A percentile compares a stretch with the other conserved stretches of the same genome.
These are phyloP conservation scores for Coemansia sp. DNA, from an alignment of 192 early-diverging fungal genomes.

Conservation along the genomic window DNA sequence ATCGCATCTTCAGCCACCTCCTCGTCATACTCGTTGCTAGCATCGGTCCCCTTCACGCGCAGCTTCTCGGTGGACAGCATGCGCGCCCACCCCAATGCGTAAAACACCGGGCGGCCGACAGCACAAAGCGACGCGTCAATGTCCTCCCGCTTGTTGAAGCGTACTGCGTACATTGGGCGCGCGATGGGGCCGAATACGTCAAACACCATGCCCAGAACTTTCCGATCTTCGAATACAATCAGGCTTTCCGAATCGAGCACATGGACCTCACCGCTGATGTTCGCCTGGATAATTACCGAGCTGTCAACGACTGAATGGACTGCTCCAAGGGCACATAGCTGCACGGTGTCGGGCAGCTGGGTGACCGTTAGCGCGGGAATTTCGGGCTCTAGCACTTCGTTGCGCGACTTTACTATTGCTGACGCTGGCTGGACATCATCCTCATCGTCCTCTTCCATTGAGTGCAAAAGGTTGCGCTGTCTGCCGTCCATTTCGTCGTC, in stretches of 20 bases:
- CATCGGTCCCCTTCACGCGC: slow-evolving; percentile 80
- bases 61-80: slow-evolving; percentile 67
- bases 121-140: slow-evolving; percentile 52
- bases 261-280: slow-evolving; percentile 39
- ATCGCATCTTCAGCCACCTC: slow-evolving; percentile 78
- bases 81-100: slow-evolving; percentile 59
- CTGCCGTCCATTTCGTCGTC: slow-evolving; percentile 19
- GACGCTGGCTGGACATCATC: not conserved
- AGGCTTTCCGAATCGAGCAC: slow-evolving; percentile 77
- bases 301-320: slow-evolving; percentile 71
- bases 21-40: slow-evolving; percentile 91
- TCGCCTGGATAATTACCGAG: slow-evolving; percentile 65
- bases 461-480: not conserved
- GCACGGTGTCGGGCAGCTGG: slow-evolving; percentile 52
- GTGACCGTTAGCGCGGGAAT: slow-evolving; percentile 52
- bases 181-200: slow-evolving; percentile 93
- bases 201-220: slow-evolving; percentile 65
- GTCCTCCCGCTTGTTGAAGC: slow-evolving; percentile 65
- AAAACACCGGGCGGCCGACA: slow-evolving; percentile 60
- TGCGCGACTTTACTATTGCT: slow-evolving; percentile 34
- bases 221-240: slow-evolving; percentile 61
- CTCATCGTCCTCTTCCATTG: slow-evolving; percentile 31
- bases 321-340: slow-evolving; percentile 59
- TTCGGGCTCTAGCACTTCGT: slow-evolving; percentile 59
- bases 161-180: slow-evolving; percentile 78